A percentile compares a stretch with the other conserved stretches of the same genome.
phyloP scores from a whole-genome alignment of 352 stramenopile species.

The Phytophthora megakarya region DNA sequence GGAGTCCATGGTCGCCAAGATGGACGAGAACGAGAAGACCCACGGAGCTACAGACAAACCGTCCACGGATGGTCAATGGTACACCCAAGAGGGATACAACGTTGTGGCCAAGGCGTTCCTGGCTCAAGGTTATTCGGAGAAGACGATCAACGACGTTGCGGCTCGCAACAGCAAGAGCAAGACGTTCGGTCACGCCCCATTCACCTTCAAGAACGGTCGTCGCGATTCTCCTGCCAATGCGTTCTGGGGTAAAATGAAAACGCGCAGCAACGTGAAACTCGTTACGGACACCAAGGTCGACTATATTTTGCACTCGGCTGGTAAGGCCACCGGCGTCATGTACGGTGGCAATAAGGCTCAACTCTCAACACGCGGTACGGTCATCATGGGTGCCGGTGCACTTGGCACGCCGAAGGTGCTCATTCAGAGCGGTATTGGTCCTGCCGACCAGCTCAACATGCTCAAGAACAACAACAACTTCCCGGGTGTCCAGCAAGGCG shows the following conservation, averaged over 20 bases:
- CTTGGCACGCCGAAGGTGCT: conserved; percentile 83
- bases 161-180: conserved; percentile 65
- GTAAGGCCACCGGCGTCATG: conserved; percentile 50
- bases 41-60: conserved; percentile 54
- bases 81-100: conserved; percentile 60
- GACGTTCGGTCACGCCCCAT: conserved; percentile 57
- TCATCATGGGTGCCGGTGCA: conserved; percentile 77
- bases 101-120: conserved; percentile 49
- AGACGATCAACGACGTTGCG: conserved; percentile 48
- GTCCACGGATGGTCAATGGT: conserved; percentile 56
- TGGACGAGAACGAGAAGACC: conserved; percentile 49
- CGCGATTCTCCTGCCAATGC: conserved; percentile 59
- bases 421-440: conserved; percentile 80
- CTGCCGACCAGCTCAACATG: conserved; percentile 54
- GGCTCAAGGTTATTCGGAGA: conserved; percentile 44
- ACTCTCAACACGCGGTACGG: conserved; percentile 49
- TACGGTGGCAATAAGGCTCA: conserved; percentile 45
- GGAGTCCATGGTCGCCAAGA: conserved; percentile 59
- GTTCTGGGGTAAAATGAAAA: conserved; percentile 55
- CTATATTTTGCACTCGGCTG: conserved; percentile 55
- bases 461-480: conserved; percentile 50
- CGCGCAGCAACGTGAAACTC: conserved; percentile 57
- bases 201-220: conserved; percentile 55
- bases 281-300: conserved; percentile 51
- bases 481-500: conserved; percentile 41